Conservation (phyloP, 192 early-diverging fungal species). For the Umbelopsis sp. region DNA sequence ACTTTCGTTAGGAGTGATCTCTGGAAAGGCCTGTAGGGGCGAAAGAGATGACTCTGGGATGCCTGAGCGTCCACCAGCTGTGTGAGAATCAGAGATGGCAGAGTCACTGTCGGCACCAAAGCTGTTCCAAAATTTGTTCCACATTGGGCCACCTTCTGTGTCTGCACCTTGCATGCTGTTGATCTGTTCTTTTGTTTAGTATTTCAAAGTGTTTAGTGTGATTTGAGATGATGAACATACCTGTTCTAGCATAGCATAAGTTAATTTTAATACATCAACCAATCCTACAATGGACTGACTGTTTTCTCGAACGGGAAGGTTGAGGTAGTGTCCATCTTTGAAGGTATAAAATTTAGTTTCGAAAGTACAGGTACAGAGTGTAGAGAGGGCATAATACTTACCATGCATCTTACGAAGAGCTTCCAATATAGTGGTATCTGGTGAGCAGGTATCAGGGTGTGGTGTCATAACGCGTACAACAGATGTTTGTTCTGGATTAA, state of each 20-base stretch:
- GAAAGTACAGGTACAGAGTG: not conserved
- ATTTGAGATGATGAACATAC: slow-evolving; percentile 42
- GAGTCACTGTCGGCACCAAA: slow-evolving; percentile 67
- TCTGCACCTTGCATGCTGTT: slow-evolving; percentile 53
- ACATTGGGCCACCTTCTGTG: slow-evolving; percentile 50
- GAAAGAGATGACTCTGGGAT: slow-evolving; percentile 44
- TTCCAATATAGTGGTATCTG: slow-evolving; percentile 76
- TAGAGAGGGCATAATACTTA: slow-evolving; percentile 25
- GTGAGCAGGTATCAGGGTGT: slow-evolving; percentile 77
- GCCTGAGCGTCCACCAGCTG: slow-evolving; percentile 45
- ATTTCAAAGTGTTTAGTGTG: not conserved
- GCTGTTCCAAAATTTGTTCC: slow-evolving; percentile 81
- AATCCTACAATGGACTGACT: slow-evolving; percentile 72
- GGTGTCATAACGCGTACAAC: slow-evolving; percentile 98
- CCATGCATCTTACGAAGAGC: slow-evolving; percentile 85
- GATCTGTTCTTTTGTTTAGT: slow-evolving; percentile 33
- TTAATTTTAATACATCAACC: slow-evolving; percentile 82
- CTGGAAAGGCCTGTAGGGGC: slow-evolving; percentile 50
- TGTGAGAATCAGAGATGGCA: slow-evolving; percentile 60
- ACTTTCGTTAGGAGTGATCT: slow-evolving; percentile 61
- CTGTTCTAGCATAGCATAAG: slow-evolving; percentile 82
- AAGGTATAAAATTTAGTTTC: not conserved
- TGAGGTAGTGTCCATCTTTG: slow-evolving; percentile 80
- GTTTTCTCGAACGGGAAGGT: slow-evolving; percentile 78
- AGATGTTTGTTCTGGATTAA: slow-evolving; percentile 87